These are phyloP conservation scores for Gentiana dahurica DNA, from an alignment of 257 asterid species.

Conservation along the genomic window DNA sequence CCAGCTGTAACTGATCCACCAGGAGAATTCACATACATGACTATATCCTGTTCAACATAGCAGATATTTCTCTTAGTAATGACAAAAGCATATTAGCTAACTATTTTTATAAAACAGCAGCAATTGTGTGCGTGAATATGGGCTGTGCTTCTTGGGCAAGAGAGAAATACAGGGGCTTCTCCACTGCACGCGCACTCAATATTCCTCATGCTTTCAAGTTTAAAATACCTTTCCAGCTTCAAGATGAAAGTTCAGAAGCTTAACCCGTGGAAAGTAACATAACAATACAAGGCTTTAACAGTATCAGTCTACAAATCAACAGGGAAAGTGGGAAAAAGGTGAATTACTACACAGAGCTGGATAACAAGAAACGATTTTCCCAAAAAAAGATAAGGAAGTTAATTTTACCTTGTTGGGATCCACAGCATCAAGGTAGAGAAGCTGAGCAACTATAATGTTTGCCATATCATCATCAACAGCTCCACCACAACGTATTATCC, in stretches of 20 bases:
- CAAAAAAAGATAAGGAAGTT: background rate
- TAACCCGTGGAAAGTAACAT: background rate
- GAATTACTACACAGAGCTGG: background rate
- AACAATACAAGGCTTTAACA: too few species aligned
- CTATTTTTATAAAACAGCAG: background rate
- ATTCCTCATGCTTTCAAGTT: too few species aligned
- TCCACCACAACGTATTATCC: slow-evolving; percentile 96
- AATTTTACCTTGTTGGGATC: slow-evolving; percentile 65
- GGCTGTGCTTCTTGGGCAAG: too few species aligned
- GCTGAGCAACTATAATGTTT: slow-evolving; percentile 83
- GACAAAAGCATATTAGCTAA: too few species aligned
- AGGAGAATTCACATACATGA: slow-evolving; percentile 95
- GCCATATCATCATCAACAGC: slow-evolving; percentile 99
- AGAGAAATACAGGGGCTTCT: too few species aligned
- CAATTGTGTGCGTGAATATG: background rate
- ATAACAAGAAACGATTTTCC: background rate
- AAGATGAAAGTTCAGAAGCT: background rate
- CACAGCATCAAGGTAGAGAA: slow-evolving; percentile 88
- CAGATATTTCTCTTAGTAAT: background rate
- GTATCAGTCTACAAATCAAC: too few species aligned
- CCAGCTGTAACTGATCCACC: slow-evolving; percentile 99
- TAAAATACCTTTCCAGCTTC: too few species aligned
- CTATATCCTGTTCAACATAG: slow-evolving; percentile 58
- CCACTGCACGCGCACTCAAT: too few species aligned
- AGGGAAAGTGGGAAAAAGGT: background rate